A percentile compares a stretch with the other conserved stretches of the same genome.
phyloP scores from a whole-genome alignment of 345 rosid species.

The Cardamine chenopodiifolia region DNA sequence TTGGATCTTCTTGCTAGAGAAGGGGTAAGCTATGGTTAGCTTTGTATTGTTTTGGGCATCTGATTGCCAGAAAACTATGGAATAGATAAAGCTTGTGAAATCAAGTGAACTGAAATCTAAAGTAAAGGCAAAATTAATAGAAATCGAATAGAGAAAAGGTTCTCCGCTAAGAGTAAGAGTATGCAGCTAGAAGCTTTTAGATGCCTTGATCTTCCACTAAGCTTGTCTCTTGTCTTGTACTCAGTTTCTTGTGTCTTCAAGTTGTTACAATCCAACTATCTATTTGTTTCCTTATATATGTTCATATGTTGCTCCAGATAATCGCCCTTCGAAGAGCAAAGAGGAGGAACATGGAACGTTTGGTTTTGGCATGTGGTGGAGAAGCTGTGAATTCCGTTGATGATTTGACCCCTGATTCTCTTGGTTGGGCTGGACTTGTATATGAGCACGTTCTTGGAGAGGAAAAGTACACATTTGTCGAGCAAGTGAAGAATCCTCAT shows the following conservation, averaged over 20 bases:
- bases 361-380: slow-evolving; percentile 96
- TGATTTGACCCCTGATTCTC: slow-evolving; percentile 79
- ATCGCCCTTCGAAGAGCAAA: slow-evolving; percentile 97
- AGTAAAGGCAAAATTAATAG: neutral
- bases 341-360: slow-evolving; percentile 98
- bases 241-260: neutral
- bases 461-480: slow-evolving; percentile 95
- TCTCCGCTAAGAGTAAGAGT: neutral
- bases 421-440: slow-evolving; percentile 99
- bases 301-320: slow-evolving; percentile 53
- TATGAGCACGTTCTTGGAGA: slow-evolving; percentile 95
- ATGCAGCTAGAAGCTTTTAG: slow-evolving; percentile 1
- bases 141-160: neutral
- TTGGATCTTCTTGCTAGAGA: slow-evolving; percentile 93
- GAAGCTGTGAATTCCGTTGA: slow-evolving; percentile 95
- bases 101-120: slow-evolving; percentile 7
- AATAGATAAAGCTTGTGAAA: neutral
- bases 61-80: neutral
- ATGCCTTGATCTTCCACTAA: slow-evolving; percentile 6
- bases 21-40: slow-evolving; percentile 67
- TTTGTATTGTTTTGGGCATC: neutral
- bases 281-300: neutral
- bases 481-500: slow-evolving; percentile 86
- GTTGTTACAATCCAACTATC: slow-evolving; percentile 8
- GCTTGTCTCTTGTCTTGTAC: slow-evolving; percentile 5